Evolutionary conservation across 2,329 filamentous ascomycete species (phyloP), one percentile per base, ranked within the genome.

Genomic region (Paecilomyces sp.): DNA sequence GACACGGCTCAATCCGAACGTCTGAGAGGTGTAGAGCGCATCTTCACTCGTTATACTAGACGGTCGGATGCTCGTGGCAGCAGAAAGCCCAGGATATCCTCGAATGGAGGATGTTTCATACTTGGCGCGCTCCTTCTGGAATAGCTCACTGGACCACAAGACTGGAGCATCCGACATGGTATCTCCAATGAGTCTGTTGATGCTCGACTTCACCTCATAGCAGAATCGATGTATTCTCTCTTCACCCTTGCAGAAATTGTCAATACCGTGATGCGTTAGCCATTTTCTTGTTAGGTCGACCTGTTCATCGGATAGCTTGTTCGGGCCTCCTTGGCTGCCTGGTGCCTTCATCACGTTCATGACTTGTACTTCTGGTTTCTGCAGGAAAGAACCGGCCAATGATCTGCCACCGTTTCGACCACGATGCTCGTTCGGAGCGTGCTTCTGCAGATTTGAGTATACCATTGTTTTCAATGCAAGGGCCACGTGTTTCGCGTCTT

Each of bases 221-320:
- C 89, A 94, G 73, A 99, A 94, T 11, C 92, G 87, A 71, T 97
- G 94, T 36, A 99, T 93, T 56, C 94, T 82, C 75, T 99, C 94
- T 72, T 99, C 94, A 5, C 93, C 94, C 66, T 87, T 88, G 75
- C 94, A 99, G 66, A 97, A 93, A 69, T 96, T 96, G 71, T 95
- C 91, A 33, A 97, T 88, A 13, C 87, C 86, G 64, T 88, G 88
- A 65, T 89, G 86, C 55, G 89, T 86, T 57, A 97, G 80, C 91
- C 93, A 99, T 59, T 86, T 85, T 22, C 84, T 79, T 0, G 92
- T 96, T 65, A 92, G 87, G 57, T 95, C 91, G 0, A 92, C 88
- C 72, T 97, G 94, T 58, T 96, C 91, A 70, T 97, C 93, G n/a
- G 91, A 92, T 12, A 99, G 82, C 74, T 99, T 99, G 73, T 95